Conservation (phyloP, 441 rosid genomes). For the California macrophylla region DNA sequence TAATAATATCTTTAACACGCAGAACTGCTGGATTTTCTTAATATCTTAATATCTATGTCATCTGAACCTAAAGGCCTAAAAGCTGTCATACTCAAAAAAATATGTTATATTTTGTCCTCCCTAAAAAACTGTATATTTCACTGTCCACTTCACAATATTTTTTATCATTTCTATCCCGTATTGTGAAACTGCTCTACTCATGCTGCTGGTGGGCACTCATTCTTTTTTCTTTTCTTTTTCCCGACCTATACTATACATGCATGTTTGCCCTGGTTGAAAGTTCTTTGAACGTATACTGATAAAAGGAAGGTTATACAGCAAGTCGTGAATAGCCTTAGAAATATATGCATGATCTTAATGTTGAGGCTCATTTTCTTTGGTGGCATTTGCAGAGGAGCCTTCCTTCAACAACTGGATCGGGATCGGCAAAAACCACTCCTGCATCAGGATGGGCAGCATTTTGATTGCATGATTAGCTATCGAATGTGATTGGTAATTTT, state of each 20-base stretch:
- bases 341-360: background rate
- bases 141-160: background rate
- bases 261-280: background rate
- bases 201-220: background rate
- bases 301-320: no score
- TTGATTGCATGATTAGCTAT: conserved; percentile 22
- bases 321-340: background rate
- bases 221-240: background rate
- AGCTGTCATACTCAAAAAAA: no score
- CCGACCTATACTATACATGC: no score
- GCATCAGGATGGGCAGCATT: conserved; percentile 98
- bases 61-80: no score
- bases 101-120: no score
- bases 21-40: no score
- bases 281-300: no score
- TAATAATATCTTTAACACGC: no score
- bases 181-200: background rate
- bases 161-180: background rate
- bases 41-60: no score
- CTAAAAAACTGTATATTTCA: no score
- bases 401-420: conserved; percentile 52
- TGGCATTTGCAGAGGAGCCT: conserved; percentile 60
- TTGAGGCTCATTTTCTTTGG: background rate
- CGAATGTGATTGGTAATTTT: conserved; percentile 14
- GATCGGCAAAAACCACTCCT: conserved; percentile 36